Evolutionary conservation across 192 early-diverging fungal genomes (phyloP).

Genomic region (Funneliformis mosseae): DNA sequence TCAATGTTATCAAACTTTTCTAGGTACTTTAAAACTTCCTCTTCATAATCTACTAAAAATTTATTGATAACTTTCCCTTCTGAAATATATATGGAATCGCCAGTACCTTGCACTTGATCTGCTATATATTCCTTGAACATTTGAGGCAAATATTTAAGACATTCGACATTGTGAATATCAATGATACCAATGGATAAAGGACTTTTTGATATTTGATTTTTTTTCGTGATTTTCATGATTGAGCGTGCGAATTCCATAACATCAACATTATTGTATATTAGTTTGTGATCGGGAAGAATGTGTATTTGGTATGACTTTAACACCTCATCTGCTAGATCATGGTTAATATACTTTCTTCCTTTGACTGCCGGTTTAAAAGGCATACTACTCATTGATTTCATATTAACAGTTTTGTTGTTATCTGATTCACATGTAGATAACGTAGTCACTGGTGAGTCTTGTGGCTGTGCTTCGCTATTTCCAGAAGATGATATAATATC

Average conservation of each 20-base stretch:
- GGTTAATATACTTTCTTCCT: slow-evolving; percentile 22
- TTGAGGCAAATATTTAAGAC: slow-evolving; percentile 19
- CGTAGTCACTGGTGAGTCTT: background rate
- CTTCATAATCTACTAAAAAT: slow-evolving; percentile 18
- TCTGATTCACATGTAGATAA: background rate
- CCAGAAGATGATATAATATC: no score
- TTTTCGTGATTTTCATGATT: background rate
- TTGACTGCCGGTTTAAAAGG: background rate
- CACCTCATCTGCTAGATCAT: slow-evolving; percentile 10
- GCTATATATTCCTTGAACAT: slow-evolving; percentile 7
- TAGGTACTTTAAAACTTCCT: background rate
- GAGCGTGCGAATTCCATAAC: background rate
- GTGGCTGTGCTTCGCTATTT: background rate
- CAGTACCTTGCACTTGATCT: slow-evolving; percentile 6
- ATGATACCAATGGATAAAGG: slow-evolving; percentile 3
- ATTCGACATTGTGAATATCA: slow-evolving; percentile 21
- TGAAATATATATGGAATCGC: background rate
- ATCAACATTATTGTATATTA: slow-evolving; percentile 16
- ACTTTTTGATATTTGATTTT: slow-evolving; percentile 6
- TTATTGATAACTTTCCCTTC: background rate
- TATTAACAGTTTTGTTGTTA: slow-evolving; percentile 4
- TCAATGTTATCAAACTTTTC: slow-evolving; percentile 21
- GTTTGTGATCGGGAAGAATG: background rate
- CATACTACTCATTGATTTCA: background rate
- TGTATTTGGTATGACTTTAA: slow-evolving; percentile 1